Conservation (phyloP, 2,329 filamentous ascomycete genomes). For the Verticillium zaregamsianum region DNA sequence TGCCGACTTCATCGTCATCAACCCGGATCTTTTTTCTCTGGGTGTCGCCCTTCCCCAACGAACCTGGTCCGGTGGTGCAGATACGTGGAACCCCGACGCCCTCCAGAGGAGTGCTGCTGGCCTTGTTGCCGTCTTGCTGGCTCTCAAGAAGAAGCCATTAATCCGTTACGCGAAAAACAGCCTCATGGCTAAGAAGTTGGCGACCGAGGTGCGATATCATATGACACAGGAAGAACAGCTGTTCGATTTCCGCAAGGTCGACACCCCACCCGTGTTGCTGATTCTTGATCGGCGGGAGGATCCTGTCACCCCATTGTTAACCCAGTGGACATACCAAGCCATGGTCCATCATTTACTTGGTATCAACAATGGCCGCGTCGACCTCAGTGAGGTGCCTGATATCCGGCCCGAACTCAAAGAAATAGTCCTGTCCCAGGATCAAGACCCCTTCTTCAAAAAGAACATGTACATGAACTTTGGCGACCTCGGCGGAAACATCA, state of each 20-base stretch:
- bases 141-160: conserved; percentile 93
- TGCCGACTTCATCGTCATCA: conserved; percentile 91
- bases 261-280: conserved; percentile 89
- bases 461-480: conserved; percentile 99
- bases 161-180: conserved; percentile 94
- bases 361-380: conserved; percentile 91
- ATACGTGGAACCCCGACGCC: conserved; percentile 87
- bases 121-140: conserved; percentile 75
- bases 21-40: conserved; percentile 86
- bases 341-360: conserved; percentile 98
- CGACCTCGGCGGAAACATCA: conserved; percentile 91
- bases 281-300: conserved; percentile 91
- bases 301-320: conserved; percentile 87
- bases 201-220: conserved; percentile 85
- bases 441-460: conserved; percentile 98
- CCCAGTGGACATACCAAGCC: conserved; percentile 99
- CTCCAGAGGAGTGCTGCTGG: conserved; percentile 85
- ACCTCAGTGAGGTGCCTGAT: conserved; percentile 79
- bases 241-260: conserved; percentile 92
- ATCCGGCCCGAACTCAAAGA: conserved; percentile 84
- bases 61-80: conserved; percentile 77
- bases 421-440: conserved; percentile 92
- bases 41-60: conserved; percentile 68
- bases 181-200: conserved; percentile 83
- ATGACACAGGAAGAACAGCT: conserved; percentile 95